A percentile compares a stretch with the other conserved stretches of the same genome.
These are phyloP conservation scores for Leishmania amazonensis DNA, from an alignment of 208 protist genomes.

Conservation along the genomic window DNA sequence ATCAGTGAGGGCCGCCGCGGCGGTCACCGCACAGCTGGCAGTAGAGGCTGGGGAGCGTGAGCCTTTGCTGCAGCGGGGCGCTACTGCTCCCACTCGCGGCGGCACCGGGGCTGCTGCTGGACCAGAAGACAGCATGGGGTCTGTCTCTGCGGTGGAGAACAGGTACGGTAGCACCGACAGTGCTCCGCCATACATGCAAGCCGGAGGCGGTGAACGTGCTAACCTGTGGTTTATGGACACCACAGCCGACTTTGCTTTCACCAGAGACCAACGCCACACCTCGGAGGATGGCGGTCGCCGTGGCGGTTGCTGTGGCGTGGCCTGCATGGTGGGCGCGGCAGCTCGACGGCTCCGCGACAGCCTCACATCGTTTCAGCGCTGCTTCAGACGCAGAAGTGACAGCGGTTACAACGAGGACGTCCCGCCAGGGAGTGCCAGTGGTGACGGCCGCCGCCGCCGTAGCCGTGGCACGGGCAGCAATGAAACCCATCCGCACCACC, in stretches of 20 bases:
- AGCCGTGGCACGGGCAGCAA: slow-evolving; percentile 2
- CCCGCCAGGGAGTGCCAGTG: not conserved
- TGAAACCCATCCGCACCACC: not conserved
- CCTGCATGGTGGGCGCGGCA: not conserved
- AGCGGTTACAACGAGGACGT: slow-evolving; percentile 1
- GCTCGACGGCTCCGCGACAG: slow-evolving; percentile 15
- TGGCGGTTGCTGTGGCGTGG: not conserved
- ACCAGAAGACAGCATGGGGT: slow-evolving; percentile 2
- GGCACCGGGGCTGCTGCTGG: not conserved
- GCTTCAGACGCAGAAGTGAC: not conserved
- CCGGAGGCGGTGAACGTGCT: not conserved
- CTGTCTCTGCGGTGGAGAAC: slow-evolving; percentile 5
- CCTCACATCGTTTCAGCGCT: slow-evolving; percentile 5
- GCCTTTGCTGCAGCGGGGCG: not conserved
- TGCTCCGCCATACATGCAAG: slow-evolving; percentile 6
- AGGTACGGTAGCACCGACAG: slow-evolving; percentile 25
- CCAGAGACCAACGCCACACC: not conserved
- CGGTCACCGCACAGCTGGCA: not conserved
- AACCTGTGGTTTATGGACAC: slow-evolving; percentile 11
- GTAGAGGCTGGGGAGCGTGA: not conserved
- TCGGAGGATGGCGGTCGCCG: not conserved
- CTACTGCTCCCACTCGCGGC: not conserved
- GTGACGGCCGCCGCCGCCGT: slow-evolving; percentile 2
- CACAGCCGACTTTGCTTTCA: slow-evolving; percentile 4
- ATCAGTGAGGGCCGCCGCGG: not conserved